A percentile compares a stretch with the other conserved stretches of the same genome.
These are phyloP conservation scores for Dactylonectria estremocensis DNA, from an alignment of 2,329 filamentous ascomycete species.

Conservation along the genomic window DNA sequence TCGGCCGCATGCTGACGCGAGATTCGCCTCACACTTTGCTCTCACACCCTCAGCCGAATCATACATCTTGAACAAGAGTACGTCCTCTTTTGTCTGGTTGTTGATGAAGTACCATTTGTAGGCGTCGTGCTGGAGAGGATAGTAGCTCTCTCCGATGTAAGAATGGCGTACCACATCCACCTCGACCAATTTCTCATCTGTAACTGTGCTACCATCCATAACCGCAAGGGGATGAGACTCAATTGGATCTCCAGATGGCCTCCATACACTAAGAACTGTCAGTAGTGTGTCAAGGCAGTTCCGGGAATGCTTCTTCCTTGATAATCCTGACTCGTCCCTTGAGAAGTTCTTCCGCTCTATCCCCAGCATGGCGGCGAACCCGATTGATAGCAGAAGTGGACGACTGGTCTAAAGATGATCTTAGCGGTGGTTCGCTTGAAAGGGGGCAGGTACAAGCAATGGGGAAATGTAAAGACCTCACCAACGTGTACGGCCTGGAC, in stretches of 20 bases:
- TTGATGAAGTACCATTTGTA: constrained; percentile 12
- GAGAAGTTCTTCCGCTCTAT: constrained; percentile 2
- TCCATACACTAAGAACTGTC: not conserved
- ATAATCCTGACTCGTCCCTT: constrained; percentile 11
- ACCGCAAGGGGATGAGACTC: not conserved
- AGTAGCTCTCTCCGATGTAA: constrained; percentile 13
- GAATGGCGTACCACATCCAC: constrained; percentile 14
- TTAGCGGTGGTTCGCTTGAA: not conserved
- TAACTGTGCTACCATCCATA: constrained; percentile 2
- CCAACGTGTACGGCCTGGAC: constrained; percentile 9
- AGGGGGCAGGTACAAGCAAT: not conserved
- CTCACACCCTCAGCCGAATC: constrained; percentile 4
- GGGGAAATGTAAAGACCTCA: no score
- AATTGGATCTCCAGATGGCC: not conserved
- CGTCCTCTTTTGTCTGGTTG: constrained; percentile 1
- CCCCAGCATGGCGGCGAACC: constrained; percentile 2
- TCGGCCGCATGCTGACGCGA: not conserved
- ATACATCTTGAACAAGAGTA: constrained; percentile 20
- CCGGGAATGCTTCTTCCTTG: not conserved
- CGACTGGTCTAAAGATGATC: not conserved
- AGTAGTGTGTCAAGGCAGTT: not conserved
- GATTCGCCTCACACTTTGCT: constrained; percentile 5
- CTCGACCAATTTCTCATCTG: constrained; percentile 1
- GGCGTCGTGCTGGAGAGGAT: not conserved
- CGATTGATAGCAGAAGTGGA: not conserved